Conservation (phyloP, 2,329 filamentous ascomycete genomes). For the Teratosphaeria zuluensis region DNA sequence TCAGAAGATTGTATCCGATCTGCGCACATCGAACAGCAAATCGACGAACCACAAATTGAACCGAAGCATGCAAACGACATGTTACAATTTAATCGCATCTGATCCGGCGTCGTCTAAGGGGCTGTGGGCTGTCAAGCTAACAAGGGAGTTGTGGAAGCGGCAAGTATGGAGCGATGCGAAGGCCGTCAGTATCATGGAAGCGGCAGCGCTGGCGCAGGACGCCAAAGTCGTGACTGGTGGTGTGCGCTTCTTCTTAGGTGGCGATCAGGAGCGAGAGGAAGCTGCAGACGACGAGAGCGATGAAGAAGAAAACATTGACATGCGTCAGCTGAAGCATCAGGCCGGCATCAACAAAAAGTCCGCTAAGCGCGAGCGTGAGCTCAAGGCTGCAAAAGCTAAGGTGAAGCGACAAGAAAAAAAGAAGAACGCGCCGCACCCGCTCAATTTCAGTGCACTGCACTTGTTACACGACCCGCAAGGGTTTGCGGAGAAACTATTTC, state of each 20-base stretch:
- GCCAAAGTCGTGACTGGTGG: conserved; percentile 85
- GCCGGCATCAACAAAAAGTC: conserved; percentile 92
- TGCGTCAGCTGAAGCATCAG: conserved; percentile 75
- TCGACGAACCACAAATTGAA: conserved; percentile 87
- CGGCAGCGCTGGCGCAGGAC: conserved; percentile 78
- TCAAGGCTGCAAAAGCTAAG: conserved; percentile 72
- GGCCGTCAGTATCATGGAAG: conserved; percentile 96
- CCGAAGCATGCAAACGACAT: conserved; percentile 80
- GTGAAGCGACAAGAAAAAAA: conserved; percentile 77
- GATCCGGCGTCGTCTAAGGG: conserved; percentile 78
- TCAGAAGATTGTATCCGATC: conserved; percentile 82
- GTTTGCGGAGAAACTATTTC: conserved; percentile 82
- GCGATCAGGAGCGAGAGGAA: conserved; percentile 92
- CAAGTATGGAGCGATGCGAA: conserved; percentile 94
- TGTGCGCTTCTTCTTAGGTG: conserved; percentile 88
- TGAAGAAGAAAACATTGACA: conserved; percentile 64
- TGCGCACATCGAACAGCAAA: conserved; percentile 80
- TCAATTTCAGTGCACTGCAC: conserved; percentile 95
- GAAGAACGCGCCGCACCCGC: conserved; percentile 73
- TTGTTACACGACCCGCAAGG: conserved; percentile 89
- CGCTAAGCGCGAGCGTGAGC: conserved; percentile 70
- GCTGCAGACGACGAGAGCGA: conserved; percentile 74
- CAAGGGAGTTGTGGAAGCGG: conserved; percentile 89
- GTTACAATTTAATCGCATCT: conserved; percentile 82
- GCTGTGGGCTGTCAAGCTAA: conserved; percentile 93